A percentile compares a stretch with the other conserved stretches of the same genome.
phyloP scores from a whole-genome alignment of 176 grass and related monocot genomes.

The Triticum turgidum region DNA sequence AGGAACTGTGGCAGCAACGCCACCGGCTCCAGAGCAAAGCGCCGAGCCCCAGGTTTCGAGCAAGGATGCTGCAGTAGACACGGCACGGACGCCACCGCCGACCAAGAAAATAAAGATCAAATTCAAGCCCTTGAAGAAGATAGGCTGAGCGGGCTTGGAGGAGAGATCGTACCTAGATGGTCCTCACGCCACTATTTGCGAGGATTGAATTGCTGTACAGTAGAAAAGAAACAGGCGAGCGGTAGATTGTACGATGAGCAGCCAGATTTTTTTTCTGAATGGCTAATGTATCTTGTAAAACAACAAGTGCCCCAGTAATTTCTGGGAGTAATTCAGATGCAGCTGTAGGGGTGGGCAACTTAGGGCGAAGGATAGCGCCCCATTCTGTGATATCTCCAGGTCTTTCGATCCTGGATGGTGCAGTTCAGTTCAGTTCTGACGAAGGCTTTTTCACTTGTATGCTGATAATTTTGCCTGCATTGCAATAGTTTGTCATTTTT shows the following conservation, averaged over 20 bases:
- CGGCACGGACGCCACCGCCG: conserved; percentile 29
- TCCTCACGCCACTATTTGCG: conserved; percentile 13
- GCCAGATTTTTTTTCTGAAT: conserved; percentile 34
- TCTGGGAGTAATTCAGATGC: conserved; percentile 32
- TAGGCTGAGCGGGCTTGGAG: background rate
- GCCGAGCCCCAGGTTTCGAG: conserved; percentile 50
- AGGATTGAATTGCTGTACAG: conserved; percentile 38
- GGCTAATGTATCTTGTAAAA: conserved; percentile 44
- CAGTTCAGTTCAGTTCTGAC: too few relatives aligned
- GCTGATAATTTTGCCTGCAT: background rate
- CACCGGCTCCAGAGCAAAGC: conserved; percentile 30
- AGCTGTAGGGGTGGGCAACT: background rate
- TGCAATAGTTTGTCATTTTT: background rate
- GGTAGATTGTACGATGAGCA: conserved; percentile 47
- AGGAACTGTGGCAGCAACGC: conserved; percentile 26
- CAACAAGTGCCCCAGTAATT: conserved; percentile 32
- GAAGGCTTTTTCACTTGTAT: background rate
- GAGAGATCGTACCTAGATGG: background rate
- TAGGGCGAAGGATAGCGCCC: background rate
- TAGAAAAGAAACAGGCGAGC: background rate
- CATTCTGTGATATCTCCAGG: background rate
- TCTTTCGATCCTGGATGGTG: background rate
- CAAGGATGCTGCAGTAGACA: conserved; percentile 48
- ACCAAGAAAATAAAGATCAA: conserved; percentile 72
- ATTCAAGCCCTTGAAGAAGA: conserved; percentile 57